Conservation (phyloP, 139 green algal species). For the Chlorella sp. region DNA sequence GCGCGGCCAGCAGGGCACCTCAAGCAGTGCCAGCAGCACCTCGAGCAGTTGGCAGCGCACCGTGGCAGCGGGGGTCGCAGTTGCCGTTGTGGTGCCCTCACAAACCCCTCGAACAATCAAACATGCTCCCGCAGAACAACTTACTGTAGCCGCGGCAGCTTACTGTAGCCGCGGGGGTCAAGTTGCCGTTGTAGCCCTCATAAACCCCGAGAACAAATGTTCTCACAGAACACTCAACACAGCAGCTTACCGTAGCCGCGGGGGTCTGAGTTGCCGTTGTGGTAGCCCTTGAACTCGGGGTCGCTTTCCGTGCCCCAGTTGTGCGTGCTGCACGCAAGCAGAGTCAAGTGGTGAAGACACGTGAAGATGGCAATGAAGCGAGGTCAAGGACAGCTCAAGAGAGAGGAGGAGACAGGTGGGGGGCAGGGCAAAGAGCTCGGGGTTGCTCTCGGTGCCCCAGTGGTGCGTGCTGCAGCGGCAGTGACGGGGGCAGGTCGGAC, state of each 20-base stretch:
- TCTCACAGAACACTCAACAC: not conserved
- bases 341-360: not conserved
- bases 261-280: constrained; percentile 88
- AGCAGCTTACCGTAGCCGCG: constrained; percentile 76
- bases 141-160: too few species aligned
- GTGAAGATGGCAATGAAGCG: not conserved
- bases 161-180: too few species aligned
- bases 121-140: too few species aligned
- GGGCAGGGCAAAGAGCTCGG: not conserved
- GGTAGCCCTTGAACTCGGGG: constrained; percentile 74
- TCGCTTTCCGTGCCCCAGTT: constrained; percentile 81
- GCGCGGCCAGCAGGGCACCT: too few species aligned
- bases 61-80: too few species aligned
- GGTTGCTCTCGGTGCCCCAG: not conserved
- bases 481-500: too few species aligned
- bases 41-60: too few species aligned
- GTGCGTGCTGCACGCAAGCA: constrained; percentile 5
- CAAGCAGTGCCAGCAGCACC: too few species aligned
- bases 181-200: too few species aligned
- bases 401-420: not conserved
- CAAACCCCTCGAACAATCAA: too few species aligned
- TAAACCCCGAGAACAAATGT: too few species aligned
- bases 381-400: not conserved
- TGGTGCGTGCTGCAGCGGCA: not conserved
- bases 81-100: too few species aligned